These are phyloP conservation scores for Mucor indicus DNA, from an alignment of 371 early-diverging fungal species.

Conservation along the genomic window DNA sequence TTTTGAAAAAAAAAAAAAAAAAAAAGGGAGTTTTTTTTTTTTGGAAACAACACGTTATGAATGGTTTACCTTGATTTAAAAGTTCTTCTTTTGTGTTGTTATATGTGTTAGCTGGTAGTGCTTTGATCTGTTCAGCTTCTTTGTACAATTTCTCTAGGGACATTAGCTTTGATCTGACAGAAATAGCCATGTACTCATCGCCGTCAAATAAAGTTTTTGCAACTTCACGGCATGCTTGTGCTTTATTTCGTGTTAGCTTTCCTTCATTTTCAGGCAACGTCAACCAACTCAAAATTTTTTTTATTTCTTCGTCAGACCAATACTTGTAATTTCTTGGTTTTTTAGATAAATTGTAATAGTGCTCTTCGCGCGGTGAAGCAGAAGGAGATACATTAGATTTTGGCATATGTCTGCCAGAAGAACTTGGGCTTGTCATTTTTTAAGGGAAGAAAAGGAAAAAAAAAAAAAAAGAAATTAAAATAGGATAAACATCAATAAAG, in stretches of 20 bases:
- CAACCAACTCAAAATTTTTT: conserved; percentile 16
- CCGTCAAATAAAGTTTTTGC: conserved; percentile 23
- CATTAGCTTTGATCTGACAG: conserved; percentile 22
- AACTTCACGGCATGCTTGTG: conserved; percentile 24
- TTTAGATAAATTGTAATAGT: conserved; percentile 8
- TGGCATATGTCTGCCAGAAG: no score
- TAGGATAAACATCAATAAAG: no score
- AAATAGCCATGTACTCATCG: conserved; percentile 26
- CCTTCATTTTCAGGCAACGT: conserved; percentile 23
- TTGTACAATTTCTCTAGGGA: conserved; percentile 13
- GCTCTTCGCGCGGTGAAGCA: no score
- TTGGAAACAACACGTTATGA: background rate
- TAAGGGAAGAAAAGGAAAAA: no score
- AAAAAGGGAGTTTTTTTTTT: background rate
- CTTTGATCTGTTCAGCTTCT: conserved; percentile 16
- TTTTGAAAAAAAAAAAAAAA: background rate
- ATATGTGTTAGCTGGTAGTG: conserved; percentile 1
- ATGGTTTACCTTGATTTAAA: conserved; percentile 12
- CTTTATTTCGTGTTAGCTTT: conserved; percentile 18
- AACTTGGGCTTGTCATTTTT: no score
- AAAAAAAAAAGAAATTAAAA: no score
- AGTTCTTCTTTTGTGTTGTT: conserved; percentile 9
- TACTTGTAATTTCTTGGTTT: conserved; percentile 25
- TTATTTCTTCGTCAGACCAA: conserved; percentile 26
- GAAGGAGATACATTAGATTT: no score